Conservation (phyloP, 768 basidiomycete species). For the Hygrocybe punicea region DNA sequence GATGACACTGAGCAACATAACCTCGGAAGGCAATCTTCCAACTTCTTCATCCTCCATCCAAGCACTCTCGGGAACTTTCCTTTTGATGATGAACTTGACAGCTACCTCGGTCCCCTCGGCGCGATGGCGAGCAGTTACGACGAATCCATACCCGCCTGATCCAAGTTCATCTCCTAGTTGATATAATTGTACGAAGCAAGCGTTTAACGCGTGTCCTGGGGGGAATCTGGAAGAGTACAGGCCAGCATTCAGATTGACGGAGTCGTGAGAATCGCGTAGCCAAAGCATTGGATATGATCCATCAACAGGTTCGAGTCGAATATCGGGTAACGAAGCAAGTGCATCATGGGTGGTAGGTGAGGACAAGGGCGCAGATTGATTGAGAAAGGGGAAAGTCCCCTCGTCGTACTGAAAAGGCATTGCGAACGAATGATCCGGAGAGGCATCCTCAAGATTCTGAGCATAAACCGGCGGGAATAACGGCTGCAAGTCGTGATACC, state of each 20-base stretch:
- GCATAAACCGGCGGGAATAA: neutral
- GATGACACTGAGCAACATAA: conserved; percentile 68
- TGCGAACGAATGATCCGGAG: too few species aligned
- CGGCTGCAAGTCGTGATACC: neutral
- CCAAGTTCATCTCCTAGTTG: conserved; percentile 75
- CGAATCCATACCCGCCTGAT: conserved; percentile 92
- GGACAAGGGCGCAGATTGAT: neutral
- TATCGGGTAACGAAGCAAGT: neutral
- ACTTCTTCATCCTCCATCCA: conserved; percentile 62
- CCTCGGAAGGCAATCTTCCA: conserved; percentile 75
- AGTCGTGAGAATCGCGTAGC: conserved; percentile 7
- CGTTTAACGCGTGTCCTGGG: conserved; percentile 54
- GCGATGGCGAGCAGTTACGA: conserved; percentile 77
- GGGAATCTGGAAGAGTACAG: conserved; percentile 50
- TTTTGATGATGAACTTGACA: conserved; percentile 92
- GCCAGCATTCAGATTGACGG: conserved; percentile 30
- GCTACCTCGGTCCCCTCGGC: conserved; percentile 68
- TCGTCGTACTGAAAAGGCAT: too few species aligned
- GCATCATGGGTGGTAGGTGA: neutral
- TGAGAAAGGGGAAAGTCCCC: neutral
- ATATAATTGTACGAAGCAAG: conserved; percentile 58
- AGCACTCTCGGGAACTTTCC: conserved; percentile 55
- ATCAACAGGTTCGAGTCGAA: neutral
- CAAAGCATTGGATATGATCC: neutral
- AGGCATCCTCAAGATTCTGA: neutral